phyloP scores from a whole-genome alignment of 2,329 filamentous ascomycete species.

The Emmonsiellopsis sp. region DNA sequence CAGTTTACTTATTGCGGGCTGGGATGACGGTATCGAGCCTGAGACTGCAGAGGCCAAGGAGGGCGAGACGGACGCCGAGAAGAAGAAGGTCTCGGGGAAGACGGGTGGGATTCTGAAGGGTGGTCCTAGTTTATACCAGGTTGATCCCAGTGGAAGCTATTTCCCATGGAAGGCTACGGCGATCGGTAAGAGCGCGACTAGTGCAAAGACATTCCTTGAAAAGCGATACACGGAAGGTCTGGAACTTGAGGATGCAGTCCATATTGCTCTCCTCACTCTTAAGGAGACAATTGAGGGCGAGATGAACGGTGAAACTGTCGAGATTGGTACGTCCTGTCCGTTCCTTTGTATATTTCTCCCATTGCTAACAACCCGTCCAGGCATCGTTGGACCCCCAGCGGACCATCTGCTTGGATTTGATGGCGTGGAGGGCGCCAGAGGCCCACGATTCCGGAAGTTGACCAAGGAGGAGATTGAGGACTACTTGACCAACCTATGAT shows the following conservation, averaged over 20 bases:
- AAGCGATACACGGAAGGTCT: conserved; percentile 97
- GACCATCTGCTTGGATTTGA: conserved; percentile 83
- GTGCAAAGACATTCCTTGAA: conserved; percentile 97
- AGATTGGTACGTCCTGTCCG: conserved; percentile 64
- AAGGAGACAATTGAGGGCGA: conserved; percentile 99
- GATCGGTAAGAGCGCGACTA: conserved; percentile 96
- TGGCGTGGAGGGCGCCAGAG: conserved; percentile 32
- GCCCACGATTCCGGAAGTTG: conserved; percentile 52
- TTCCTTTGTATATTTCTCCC: background rate
- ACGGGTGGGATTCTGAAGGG: conserved; percentile 93
- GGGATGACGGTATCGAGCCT: conserved; percentile 93
- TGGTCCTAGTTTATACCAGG: conserved; percentile 94
- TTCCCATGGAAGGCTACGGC: conserved; percentile 99
- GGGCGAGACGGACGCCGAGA: conserved; percentile 47
- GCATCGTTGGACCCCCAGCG: conserved; percentile 90
- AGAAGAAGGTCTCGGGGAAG: conserved; percentile 69
- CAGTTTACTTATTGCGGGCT: conserved; percentile 87
- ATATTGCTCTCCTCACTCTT: conserved; percentile 91
- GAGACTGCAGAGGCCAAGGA: conserved; percentile 58
- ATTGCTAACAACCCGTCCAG: conserved; percentile 35
- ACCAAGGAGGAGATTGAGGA: conserved; percentile 98
- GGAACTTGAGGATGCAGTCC: conserved; percentile 95
- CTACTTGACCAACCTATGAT: conserved; percentile 94
- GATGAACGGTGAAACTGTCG: conserved; percentile 97
- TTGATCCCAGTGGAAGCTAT: conserved; percentile 97